A percentile compares a stretch with the other conserved stretches of the same genome.
Conservation (phyloP, 2,329 filamentous ascomycete genomes). For the Colletotrichum sp. region DNA sequence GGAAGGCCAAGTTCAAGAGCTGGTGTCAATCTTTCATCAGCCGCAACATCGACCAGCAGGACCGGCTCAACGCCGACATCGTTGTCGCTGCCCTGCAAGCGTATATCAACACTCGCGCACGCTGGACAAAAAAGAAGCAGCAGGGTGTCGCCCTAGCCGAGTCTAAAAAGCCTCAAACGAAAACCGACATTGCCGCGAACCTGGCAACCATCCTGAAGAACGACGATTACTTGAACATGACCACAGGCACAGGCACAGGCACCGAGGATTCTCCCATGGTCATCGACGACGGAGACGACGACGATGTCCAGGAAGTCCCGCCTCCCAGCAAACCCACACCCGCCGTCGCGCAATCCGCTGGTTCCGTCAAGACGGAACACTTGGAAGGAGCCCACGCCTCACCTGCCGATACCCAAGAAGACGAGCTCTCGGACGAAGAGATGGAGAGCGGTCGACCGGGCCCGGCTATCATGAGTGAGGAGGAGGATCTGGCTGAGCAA, state of each 20-base stretch:
- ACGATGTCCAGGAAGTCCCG: neutral
- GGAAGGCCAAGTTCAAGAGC: constrained; percentile 38
- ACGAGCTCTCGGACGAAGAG: constrained; percentile 4
- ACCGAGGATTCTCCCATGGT: constrained; percentile 7
- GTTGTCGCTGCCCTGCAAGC: constrained; percentile 1
- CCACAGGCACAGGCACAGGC: neutral
- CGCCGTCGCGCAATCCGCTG: neutral
- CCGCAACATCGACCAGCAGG: constrained; percentile 5
- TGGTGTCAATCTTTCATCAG: constrained; percentile 35
- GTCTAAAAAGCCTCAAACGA: constrained; percentile 4
- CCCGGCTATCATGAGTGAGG: constrained; percentile 17
- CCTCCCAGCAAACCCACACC: neutral
- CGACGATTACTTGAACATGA: neutral
- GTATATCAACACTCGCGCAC: constrained; percentile 1
- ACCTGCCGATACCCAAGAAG: neutral
- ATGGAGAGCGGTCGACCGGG: neutral
- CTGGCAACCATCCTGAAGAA: constrained; percentile 9
- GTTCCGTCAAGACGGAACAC: neutral
- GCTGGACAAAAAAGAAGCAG: constrained; percentile 14
- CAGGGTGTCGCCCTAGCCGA: neutral
- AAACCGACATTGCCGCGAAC: constrained; percentile 1
- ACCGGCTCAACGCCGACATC: constrained; percentile 11
- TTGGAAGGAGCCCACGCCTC: neutral
- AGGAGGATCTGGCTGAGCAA: constrained; percentile 43
- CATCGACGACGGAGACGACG: constrained; percentile 12